Conservation (phyloP, 2,329 filamentous ascomycete genomes). For the Clonostachys rhizophaga region DNA sequence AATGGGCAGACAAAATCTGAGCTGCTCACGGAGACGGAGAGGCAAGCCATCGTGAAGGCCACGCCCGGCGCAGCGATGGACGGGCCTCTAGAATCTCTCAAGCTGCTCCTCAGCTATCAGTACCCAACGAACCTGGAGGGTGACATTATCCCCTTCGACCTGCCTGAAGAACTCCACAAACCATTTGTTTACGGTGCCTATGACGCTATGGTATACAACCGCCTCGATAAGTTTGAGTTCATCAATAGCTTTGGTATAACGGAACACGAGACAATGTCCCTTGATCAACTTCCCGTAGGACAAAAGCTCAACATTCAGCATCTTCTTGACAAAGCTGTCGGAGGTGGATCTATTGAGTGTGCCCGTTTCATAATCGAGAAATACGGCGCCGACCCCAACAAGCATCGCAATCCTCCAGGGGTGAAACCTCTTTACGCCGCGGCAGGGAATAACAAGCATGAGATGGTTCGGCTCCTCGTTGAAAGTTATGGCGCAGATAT, state of each 20-base stretch:
- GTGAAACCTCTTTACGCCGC: constrained; percentile 3
- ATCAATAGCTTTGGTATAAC: constrained; percentile 4
- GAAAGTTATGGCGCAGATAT: constrained; percentile 3
- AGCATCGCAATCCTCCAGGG: constrained; percentile 1
- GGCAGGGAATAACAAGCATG: background rate
- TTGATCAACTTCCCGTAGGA: background rate
- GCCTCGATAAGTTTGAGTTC: constrained; percentile 4
- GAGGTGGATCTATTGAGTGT: background rate
- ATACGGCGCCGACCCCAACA: constrained; percentile 2
- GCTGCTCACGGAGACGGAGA: constrained; percentile 1
- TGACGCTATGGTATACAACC: background rate
- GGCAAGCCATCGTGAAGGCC: background rate
- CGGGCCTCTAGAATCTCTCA: constrained; percentile 1
- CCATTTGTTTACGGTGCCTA: constrained; percentile 2
- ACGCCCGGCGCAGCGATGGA: constrained; percentile 1
- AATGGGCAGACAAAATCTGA: constrained; percentile 2
- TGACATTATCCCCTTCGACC: constrained; percentile 1
- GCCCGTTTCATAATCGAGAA: constrained; percentile 2
- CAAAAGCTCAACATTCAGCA: constrained; percentile 4
- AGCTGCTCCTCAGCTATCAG: constrained; percentile 2
- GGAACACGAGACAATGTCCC: constrained; percentile 3
- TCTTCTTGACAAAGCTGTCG: constrained; percentile 1
- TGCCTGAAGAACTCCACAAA: constrained; percentile 1
- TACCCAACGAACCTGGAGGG: constrained; percentile 1
- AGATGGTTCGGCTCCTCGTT: background rate